These are phyloP conservation scores for Ceratocystis papillata DNA, from an alignment of 2,329 filamentous ascomycete species.

Conservation along the genomic window DNA sequence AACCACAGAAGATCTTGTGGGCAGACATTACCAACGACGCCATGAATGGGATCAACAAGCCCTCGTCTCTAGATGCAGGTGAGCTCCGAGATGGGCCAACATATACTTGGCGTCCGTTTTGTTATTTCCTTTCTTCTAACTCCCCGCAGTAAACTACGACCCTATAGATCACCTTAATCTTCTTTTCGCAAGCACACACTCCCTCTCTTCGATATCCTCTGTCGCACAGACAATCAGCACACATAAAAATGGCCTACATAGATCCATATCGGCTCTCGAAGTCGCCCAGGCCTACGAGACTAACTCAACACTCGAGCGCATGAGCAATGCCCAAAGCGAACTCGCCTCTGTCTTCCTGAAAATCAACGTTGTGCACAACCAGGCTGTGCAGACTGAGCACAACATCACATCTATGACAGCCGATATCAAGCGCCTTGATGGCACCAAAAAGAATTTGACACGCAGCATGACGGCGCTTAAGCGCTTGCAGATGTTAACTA, in stretches of 20 bases:
- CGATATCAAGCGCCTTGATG: conserved; percentile 93
- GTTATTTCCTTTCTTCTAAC: conserved; percentile 26
- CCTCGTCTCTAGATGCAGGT: conserved; percentile 39
- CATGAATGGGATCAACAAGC: conserved; percentile 29
- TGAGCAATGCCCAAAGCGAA: conserved; percentile 82
- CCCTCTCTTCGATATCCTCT: conserved; percentile 62
- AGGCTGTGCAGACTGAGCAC: conserved; percentile 84
- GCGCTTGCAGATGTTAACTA: conserved; percentile 94
- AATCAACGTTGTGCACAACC: conserved; percentile 82
- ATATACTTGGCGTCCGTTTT: conserved; percentile 12
- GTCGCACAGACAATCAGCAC: conserved; percentile 63
- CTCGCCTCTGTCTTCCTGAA: conserved; percentile 83
- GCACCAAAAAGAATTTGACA: conserved; percentile 91
- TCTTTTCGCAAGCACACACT: conserved; percentile 82
- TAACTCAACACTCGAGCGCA: conserved; percentile 77
- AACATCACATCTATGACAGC: conserved; percentile 98
- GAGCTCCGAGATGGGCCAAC: conserved; percentile 24
- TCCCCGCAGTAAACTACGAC: conserved; percentile 60
- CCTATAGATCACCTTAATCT: conserved; percentile 86
- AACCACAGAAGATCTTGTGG: neutral
- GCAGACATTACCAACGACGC: neutral
- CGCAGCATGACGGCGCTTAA: conserved; percentile 97
- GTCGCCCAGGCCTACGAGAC: conserved; percentile 74
- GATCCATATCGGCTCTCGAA: conserved; percentile 62
- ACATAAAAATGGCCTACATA: conserved; percentile 73